These are phyloP conservation scores for Diospyros kaki DNA, from an alignment of 148 eudicot genomes.

Conservation along the genomic window DNA sequence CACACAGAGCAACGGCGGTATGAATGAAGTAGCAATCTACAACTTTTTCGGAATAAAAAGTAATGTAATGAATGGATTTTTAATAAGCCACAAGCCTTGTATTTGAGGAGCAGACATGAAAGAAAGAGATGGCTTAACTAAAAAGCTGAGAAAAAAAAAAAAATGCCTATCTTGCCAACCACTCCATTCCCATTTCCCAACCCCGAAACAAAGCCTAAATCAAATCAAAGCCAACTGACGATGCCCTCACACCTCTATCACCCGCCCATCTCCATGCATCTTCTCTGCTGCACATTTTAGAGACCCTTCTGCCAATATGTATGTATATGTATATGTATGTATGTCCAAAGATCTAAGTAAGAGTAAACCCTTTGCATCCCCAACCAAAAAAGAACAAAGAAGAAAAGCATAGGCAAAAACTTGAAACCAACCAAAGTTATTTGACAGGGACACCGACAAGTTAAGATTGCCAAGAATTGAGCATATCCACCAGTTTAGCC, in stretches of 20 bases:
- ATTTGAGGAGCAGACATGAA: not conserved
- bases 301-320: not conserved
- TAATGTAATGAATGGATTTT: too few species aligned
- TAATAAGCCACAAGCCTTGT: too few species aligned
- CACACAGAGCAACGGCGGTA: too few species aligned
- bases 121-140: not conserved
- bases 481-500: not conserved
- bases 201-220: not conserved
- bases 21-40: too few species aligned
- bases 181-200: constrained; percentile 7
- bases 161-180: constrained; percentile 1
- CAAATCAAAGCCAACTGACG: not conserved
- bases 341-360: not conserved
- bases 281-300: not conserved
- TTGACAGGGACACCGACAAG: constrained; percentile 3
- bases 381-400: constrained; percentile 17
- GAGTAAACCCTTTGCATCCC: constrained; percentile 11
- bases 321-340: not conserved
- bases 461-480: not conserved
- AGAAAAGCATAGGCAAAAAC: constrained; percentile 23
- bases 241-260: not conserved
- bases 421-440: constrained; percentile 29
- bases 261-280: not conserved
- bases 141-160: not conserved
- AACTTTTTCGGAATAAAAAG: too few species aligned